phyloP scores from a whole-genome alignment of 352 stramenopile species.

The Pythium dissimile region DNA sequence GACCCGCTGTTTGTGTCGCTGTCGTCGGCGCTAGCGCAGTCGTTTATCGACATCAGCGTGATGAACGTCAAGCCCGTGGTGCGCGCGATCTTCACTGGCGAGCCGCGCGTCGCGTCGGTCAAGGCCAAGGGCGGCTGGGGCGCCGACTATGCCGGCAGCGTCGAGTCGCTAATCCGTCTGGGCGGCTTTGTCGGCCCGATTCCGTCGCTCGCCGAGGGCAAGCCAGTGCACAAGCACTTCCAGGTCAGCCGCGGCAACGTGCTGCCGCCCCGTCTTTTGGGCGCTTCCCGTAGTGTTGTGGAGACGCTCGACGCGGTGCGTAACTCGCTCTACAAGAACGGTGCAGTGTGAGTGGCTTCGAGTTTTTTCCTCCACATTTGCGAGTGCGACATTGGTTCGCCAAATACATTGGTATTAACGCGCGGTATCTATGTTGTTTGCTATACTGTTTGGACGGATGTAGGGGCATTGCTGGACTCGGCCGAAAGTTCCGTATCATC shows the following conservation, averaged over 20 bases:
- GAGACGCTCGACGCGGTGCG: slow-evolving; percentile 60
- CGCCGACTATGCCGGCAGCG: slow-evolving; percentile 53
- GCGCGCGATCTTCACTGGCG: slow-evolving; percentile 75
- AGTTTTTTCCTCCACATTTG: neutral
- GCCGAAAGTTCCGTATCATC: slow-evolving; percentile 88
- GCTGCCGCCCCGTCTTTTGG: slow-evolving; percentile 50
- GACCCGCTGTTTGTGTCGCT: slow-evolving; percentile 66
- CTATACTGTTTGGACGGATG: neutral
- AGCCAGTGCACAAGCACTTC: slow-evolving; percentile 47
- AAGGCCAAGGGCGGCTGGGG: slow-evolving; percentile 73
- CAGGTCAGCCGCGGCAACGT: slow-evolving; percentile 71
- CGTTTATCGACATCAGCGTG: slow-evolving; percentile 83
- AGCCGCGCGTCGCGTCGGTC: slow-evolving; percentile 65
- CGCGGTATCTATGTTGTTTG: slow-evolving; percentile 2
- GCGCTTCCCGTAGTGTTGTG: slow-evolving; percentile 52
- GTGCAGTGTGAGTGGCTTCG: slow-evolving; percentile 48
- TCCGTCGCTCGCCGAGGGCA: slow-evolving; percentile 31
- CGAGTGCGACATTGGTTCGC: neutral
- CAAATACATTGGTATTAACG: slow-evolving; percentile 18
- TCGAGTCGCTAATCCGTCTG: slow-evolving; percentile 60
- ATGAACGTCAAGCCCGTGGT: slow-evolving; percentile 77
- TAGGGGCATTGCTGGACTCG: slow-evolving; percentile 67
- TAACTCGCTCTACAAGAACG: slow-evolving; percentile 73
- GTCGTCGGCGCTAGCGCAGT: slow-evolving; percentile 52
- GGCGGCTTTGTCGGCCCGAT: slow-evolving; percentile 64